Percentiles rank a stretch among this genome's conserved stretches.
Evolutionary conservation across 331 rosid genomes (phyloP).

Genomic region (Prunus yedoensis): DNA sequence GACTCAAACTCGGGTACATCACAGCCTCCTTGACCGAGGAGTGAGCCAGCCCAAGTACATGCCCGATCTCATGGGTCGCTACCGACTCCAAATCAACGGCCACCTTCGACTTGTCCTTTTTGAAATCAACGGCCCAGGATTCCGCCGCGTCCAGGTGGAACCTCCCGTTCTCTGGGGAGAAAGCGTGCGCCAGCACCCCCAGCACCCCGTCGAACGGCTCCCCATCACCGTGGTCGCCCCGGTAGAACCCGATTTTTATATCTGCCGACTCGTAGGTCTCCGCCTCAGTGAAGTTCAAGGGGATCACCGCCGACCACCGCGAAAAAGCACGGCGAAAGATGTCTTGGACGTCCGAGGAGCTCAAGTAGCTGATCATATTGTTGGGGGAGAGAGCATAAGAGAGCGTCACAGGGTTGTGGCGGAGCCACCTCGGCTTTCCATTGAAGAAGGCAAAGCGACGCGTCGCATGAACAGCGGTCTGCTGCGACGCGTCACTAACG

Average conservation of each 20-base stretch:
- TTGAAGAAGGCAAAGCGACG: conserved; percentile 69
- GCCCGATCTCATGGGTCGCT: conserved; percentile 96
- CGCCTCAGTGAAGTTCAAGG: conserved; percentile 63
- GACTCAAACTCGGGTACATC: conserved; percentile 86
- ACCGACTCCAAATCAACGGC: conserved; percentile 97
- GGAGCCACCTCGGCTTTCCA: conserved; percentile 80
- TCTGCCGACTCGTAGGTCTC: conserved; percentile 48
- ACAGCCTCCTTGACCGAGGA: conserved; percentile 71
- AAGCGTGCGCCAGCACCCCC: conserved; percentile 88
- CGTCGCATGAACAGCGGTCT: conserved; percentile 21
- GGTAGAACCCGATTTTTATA: conserved; percentile 72
- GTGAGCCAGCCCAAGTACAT: conserved; percentile 84
- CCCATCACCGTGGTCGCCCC: conserved; percentile 92
- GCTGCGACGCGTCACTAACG: conserved; percentile 45
- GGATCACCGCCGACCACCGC: conserved; percentile 87
- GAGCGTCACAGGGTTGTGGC: conserved; percentile 46
- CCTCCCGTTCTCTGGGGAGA: conserved; percentile 86
- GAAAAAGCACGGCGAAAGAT: conserved; percentile 61
- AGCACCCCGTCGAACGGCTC: conserved; percentile 86
- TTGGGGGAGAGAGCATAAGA: conserved; percentile 67
- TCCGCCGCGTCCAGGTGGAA: conserved; percentile 87
- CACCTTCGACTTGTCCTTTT: conserved; percentile 52
- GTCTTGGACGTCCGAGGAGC: conserved; percentile 38
- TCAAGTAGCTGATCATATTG: conserved; percentile 43
- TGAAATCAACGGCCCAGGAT: conserved; percentile 77